Base-by-base conservation (phyloP, 768 basidiomycete genomes). In the Lanmaoa rubissima region DNA sequence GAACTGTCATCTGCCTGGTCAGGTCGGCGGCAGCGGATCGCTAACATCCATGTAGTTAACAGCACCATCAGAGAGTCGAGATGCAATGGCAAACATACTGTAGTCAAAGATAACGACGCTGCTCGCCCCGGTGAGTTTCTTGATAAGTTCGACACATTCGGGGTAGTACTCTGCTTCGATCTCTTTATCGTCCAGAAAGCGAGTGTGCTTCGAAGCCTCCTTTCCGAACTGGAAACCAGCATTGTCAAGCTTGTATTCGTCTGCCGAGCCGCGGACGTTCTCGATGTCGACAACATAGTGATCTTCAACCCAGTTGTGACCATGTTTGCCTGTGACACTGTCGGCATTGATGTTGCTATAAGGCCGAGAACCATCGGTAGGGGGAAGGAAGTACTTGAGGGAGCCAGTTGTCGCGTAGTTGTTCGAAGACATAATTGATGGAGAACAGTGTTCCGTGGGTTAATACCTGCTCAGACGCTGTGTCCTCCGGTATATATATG, bases 21-120 rank as follows among this genome's bases (percentile, higher is more conserved):
- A 1, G 75, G 76, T 42, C 73, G 68, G 31, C 67, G 75, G 21
- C 78, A 73, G 36, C 79, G 77, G 45, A 79, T 72, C 0, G 79
- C 80, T 81, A 43, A 34, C 19, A 51, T 34, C 16, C 36, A 34
- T 13, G 24, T 21, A 6, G 8, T 48, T 0, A 54, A 42, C 19
- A 11, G 48, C 2, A 3, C 10, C 17, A 31, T 46, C 19, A 32
- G 19, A 41, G 9, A 34, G 5, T 31, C 2, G 6, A 31, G n/a
- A 28, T 12, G 32, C 13, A 9, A 5, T 1, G 35, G 26, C 2
- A 32, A 16, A 60, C 74, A 31, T 41, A 71, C 76, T 79, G 48
- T 77, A 75, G 51, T 78, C 78, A 56, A 79, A 79, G 31, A 78
- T 62, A 44, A 78, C 71, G 35, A 68, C 67, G 17, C 64, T 67